Percentiles rank a stretch among this genome's conserved stretches.
Evolutionary conservation across 2,329 filamentous ascomycete species (phyloP).

Genomic region (Gnomoniopsis smithogilvyi): DNA sequence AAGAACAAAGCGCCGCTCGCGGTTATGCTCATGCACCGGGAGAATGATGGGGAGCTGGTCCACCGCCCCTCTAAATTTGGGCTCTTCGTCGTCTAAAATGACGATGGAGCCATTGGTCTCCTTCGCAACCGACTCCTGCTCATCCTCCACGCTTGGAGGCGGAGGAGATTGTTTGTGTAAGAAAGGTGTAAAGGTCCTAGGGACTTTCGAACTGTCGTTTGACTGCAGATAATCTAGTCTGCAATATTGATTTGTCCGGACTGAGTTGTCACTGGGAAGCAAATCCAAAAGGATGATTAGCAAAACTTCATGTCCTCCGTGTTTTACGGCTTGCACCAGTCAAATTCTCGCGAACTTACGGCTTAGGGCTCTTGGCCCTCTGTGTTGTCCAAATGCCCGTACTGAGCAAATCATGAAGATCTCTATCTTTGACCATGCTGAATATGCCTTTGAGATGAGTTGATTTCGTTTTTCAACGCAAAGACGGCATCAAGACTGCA

Average conservation of each 20-base stretch:
- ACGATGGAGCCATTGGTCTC: constrained; percentile 47
- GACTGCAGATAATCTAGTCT: constrained; percentile 4
- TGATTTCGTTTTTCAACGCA: background rate
- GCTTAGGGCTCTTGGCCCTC: constrained; percentile 35
- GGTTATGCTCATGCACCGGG: constrained; percentile 57
- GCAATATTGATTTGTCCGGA: constrained; percentile 15
- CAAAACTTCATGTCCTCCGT: no score
- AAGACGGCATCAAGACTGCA: background rate
- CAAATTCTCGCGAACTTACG: constrained; percentile 28
- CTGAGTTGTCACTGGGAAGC: constrained; percentile 3
- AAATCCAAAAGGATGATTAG: background rate
- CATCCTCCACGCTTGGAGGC: constrained; percentile 67
- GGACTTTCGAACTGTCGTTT: background rate
- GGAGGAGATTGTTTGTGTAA: constrained; percentile 46
- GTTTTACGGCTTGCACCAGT: no score
- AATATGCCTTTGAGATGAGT: background rate
- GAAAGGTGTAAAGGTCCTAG: background rate
- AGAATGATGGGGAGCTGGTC: constrained; percentile 68
- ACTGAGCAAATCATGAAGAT: constrained; percentile 44
- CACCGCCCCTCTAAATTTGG: constrained; percentile 58
- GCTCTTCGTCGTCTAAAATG: constrained; percentile 47
- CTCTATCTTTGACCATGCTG: constrained; percentile 41
- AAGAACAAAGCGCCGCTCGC: constrained; percentile 64
- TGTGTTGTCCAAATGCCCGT: constrained; percentile 50
- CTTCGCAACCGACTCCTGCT: constrained; percentile 57